Base-by-base conservation (phyloP, 306 rosid species). In the Parietaria judaica region DNA sequence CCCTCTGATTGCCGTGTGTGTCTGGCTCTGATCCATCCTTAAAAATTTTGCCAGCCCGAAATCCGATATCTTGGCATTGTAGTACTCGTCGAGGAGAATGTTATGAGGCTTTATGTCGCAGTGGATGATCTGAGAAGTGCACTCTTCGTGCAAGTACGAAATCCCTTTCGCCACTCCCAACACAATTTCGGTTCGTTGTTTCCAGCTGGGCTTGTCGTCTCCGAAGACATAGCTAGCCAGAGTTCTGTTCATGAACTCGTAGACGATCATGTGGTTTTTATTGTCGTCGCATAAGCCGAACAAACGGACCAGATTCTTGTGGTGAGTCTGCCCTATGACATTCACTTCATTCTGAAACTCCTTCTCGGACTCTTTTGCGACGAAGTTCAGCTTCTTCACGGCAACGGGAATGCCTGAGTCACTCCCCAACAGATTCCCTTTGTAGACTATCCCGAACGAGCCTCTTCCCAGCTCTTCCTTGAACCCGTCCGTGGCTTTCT, bases 41-140 rank as follows among this genome's bases (percentile, higher is more conserved):
- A 80, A 44, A n/a, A 70, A 79, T 61, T 80, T 80, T 8, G 78
- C 82, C 63, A 80, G 48, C 13, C 82, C 77, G 3, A 80, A 80
- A 13, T 80, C 82, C 16, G 82, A 54, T 38, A 76, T 76, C 14
- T 56, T 51, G 50, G 72, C 51, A 3, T n/a, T 61, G 56, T 47
- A 38, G 5, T 67, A 38, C 1, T 67, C 73, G 16, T 76, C 80
- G 0, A 76, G 79, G 14, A 80, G 71, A 80, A 23, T 23, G 31
- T 23, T 23, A 1, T 23, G 31, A 23, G 31, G 31, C 31, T 23
- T 23, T 23, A 23, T 80, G 34, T 77, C 82, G 3, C 82, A 74
- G 9, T 80, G 85, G 47, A 80, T 73, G 23, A 77, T 77, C 56
- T 74, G 80, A 0, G 59, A 67, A 14, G 60, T 52, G 54, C 82